phyloP scores from a whole-genome alignment of 495 filamentous ascomycete genomes.

The Daldinia decipiens region DNA sequence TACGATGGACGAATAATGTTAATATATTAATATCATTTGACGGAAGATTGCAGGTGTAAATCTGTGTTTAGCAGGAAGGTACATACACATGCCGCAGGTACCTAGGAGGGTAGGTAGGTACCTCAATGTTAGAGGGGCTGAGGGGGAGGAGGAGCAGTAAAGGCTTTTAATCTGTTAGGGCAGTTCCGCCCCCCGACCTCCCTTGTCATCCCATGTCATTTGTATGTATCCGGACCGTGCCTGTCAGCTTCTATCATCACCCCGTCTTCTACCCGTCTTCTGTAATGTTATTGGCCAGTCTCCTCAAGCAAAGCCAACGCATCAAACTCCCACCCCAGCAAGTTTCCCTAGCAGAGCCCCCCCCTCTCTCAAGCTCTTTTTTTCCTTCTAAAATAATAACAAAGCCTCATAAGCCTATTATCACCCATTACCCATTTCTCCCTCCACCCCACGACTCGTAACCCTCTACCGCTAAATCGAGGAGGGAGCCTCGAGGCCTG shows the following conservation, averaged over 20 bases:
- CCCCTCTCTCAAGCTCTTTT: conserved; percentile 39
- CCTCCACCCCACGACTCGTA: conserved; percentile 26
- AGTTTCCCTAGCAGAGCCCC: conserved; percentile 33
- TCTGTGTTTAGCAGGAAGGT: neutral
- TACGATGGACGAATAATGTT: neutral
- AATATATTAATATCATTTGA: neutral
- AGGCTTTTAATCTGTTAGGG: conserved; percentile 16
- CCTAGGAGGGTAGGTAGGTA: no score
- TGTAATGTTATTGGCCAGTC: conserved; percentile 37
- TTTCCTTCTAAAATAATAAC: conserved; percentile 47
- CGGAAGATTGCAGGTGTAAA: neutral
- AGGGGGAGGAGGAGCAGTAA: neutral
- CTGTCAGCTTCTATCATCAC: conserved; percentile 32
- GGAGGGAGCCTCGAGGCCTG: conserved; percentile 40
- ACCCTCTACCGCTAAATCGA: conserved; percentile 29
- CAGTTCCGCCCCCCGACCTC: conserved; percentile 32
- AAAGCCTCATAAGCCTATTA: conserved; percentile 48
- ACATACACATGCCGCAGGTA: no score
- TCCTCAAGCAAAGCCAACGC: conserved; percentile 48
- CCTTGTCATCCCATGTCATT: conserved; percentile 37
- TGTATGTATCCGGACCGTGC: conserved; percentile 41
- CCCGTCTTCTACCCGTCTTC: conserved; percentile 8
- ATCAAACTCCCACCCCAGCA: conserved; percentile 47
- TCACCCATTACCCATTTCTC: conserved; percentile 23
- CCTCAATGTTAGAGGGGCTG: no score